phyloP scores from a whole-genome alignment of 768 basidiomycete genomes.

The Fibroporia radiculosa region DNA sequence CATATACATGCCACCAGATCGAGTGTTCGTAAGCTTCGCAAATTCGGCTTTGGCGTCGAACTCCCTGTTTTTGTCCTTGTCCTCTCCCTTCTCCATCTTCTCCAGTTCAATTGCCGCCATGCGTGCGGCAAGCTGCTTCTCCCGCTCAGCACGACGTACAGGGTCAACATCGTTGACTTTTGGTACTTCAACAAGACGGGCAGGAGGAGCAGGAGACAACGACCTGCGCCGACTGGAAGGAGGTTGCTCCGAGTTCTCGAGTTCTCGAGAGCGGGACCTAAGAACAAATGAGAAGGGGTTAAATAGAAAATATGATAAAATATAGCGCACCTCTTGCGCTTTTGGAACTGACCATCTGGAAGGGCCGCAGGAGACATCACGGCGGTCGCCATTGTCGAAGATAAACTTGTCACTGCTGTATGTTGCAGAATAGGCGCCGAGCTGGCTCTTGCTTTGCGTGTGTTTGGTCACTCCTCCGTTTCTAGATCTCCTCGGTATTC shows the following conservation, averaged over 20 bases:
- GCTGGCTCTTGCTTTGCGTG: no score
- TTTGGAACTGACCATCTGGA: constrained; percentile 29
- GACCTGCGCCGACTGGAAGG: constrained; percentile 37
- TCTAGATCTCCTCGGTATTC: no score
- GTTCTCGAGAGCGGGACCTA: constrained; percentile 25
- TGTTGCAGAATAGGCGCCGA: no score
- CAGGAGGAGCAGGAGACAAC: constrained; percentile 28
- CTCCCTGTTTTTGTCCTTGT: constrained; percentile 28
- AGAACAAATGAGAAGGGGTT: no score
- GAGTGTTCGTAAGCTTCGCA: constrained; percentile 72
- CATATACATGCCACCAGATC: constrained; percentile 93
- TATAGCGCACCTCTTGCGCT: constrained; percentile 34
- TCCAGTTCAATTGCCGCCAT: constrained; percentile 64
- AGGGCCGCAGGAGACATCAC: constrained; percentile 37
- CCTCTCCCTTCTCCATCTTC: constrained; percentile 44
- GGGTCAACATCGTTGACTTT: constrained; percentile 71
- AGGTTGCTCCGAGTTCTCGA: constrained; percentile 26
- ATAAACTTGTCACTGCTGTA: no score
- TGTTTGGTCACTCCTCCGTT: no score
- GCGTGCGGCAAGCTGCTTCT: constrained; percentile 69
- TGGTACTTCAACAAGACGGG: constrained; percentile 31
- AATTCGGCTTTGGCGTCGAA: constrained; percentile 83
- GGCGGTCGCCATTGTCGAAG: constrained; percentile 13
- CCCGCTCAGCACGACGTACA: constrained; percentile 64
- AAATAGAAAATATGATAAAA: background rate